These are phyloP conservation scores for Rhodomyrtus psidioides DNA, from an alignment of 441 rosid species.

Conservation along the genomic window DNA sequence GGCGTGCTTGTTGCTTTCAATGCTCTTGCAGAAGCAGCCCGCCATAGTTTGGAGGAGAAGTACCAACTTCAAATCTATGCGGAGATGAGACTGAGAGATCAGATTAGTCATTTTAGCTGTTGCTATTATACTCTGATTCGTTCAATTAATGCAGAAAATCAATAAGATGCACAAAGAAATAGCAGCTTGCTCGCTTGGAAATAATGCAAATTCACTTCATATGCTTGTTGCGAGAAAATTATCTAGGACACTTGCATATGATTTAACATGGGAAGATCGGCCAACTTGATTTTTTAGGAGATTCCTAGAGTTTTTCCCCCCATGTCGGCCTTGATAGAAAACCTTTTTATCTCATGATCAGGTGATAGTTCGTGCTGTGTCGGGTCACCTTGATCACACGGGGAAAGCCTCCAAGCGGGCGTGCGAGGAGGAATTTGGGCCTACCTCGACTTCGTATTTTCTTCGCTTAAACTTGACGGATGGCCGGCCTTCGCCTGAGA, in stretches of 20 bases:
- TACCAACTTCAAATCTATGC: background rate
- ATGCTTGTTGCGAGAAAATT: background rate
- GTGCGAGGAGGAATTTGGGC: too few relatives aligned
- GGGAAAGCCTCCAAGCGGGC: background rate
- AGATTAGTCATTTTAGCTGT: background rate
- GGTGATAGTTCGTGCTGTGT: fast-evolving
- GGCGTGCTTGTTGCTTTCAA: background rate
- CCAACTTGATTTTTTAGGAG: background rate
- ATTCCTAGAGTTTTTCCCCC: background rate
- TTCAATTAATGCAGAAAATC: background rate
- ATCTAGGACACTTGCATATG: too few relatives aligned
- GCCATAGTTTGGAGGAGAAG: background rate
- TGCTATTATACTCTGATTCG: background rate
- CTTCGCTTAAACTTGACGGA: too few relatives aligned
- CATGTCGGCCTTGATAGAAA: background rate
- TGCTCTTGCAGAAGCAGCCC: background rate
- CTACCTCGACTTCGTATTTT: too few relatives aligned
- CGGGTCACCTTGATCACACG: fast-evolving
- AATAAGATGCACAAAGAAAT: background rate
- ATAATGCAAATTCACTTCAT: background rate
- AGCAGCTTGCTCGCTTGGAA: background rate
- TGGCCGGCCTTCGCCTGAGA: too few relatives aligned
- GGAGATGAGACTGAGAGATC: background rate
- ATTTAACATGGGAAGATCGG: background rate
- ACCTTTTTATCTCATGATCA: background rate